phyloP scores from a whole-genome alignment of 2,329 filamentous ascomycete genomes.

The Sporothrix dimorphospora region DNA sequence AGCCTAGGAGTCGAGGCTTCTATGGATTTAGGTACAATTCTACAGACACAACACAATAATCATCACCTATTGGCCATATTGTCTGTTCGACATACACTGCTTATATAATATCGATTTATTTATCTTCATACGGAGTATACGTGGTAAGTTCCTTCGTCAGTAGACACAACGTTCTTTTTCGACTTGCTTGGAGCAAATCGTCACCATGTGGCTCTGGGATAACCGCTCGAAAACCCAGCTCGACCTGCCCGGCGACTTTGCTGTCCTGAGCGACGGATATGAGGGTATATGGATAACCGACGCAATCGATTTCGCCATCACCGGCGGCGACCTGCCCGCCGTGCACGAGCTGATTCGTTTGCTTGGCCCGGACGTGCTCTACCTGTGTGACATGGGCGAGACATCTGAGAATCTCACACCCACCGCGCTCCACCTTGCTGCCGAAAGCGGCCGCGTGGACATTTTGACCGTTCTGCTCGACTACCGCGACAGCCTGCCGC shows the following conservation, averaged over 20 bases:
- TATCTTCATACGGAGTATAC: no score
- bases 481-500: slow-evolving; percentile 1
- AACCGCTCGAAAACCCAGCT: not conserved
- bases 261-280: not conserved
- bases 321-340: not conserved
- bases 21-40: no score
- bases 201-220: not conserved
- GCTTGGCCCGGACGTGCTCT: not conserved
- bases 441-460: not conserved
- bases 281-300: not conserved
- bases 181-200: not conserved
- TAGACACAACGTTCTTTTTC: not conserved
- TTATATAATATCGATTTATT: no score
- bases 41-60: no score
- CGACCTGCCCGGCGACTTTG: not conserved
- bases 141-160: not conserved
- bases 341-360: not conserved
- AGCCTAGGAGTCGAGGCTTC: no score
- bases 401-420: not conserved
- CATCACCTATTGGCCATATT: no score
- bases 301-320: not conserved
- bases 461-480: not conserved
- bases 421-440: not conserved
- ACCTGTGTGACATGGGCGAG: not conserved
- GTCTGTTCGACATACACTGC: no score